A percentile compares a stretch with the other conserved stretches of the same genome.
Evolutionary conservation across 2,329 filamentous ascomycete species (phyloP).

Genomic region (Helotiales sp.): DNA sequence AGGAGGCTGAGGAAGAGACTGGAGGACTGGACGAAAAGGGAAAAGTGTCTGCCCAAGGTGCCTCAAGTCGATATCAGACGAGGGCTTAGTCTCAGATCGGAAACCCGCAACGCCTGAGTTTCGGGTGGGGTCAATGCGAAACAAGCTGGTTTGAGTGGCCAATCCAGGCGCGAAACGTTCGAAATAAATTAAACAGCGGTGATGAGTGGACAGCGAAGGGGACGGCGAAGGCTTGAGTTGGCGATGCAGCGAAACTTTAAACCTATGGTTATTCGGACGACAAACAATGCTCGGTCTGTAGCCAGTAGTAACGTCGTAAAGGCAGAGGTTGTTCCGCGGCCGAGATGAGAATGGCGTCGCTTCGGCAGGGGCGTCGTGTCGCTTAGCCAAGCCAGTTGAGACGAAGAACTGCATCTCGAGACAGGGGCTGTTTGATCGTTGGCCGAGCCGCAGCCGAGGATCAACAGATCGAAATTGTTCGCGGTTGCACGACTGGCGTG

Average conservation of each 20-base stretch:
- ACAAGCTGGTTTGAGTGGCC: constrained; percentile 7
- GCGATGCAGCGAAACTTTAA: constrained; percentile 15
- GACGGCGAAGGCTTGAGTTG: background rate
- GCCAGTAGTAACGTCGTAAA: background rate
- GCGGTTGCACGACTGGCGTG: background rate
- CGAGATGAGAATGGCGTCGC: background rate
- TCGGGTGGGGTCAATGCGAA: constrained; percentile 16
- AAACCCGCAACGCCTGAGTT: constrained; percentile 24
- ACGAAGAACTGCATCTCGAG: constrained; percentile 11
- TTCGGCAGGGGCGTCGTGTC: background rate
- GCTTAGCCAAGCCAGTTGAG: constrained; percentile 8
- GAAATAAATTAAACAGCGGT: constrained; percentile 13
- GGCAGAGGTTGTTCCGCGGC: background rate
- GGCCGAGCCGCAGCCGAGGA: background rate
- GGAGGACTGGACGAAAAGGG: background rate
- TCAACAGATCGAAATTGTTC: too few species aligned
- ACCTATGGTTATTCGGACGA: constrained; percentile 18
- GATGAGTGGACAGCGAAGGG: background rate
- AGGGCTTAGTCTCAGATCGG: constrained; percentile 18
- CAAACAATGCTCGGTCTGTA: constrained; percentile 15
- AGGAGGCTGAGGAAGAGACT: constrained; percentile 1
- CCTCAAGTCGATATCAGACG: constrained; percentile 14
- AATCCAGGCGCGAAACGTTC: constrained; percentile 9
- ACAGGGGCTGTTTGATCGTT: constrained; percentile 12
- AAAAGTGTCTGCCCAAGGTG: constrained; percentile 14